Evolutionary conservation across 371 early-diverging fungal genomes (phyloP), one percentile per base, ranked within the genome.

Genomic region (Mortierella sp.): DNA sequence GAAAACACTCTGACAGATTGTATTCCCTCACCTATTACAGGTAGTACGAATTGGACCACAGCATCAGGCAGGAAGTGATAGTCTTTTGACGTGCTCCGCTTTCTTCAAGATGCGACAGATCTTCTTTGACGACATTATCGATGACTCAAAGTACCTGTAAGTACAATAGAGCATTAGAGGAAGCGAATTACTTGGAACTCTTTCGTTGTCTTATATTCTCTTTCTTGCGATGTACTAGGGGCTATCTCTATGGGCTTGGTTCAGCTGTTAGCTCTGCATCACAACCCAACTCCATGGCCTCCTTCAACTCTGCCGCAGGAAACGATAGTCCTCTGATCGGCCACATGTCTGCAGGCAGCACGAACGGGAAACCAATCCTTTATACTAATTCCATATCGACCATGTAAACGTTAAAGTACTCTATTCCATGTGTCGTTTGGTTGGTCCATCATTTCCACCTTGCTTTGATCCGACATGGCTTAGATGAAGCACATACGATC

Each of bases 1-100:
- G n/a, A n/a, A n/a, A n/a, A n/a, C n/a, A n/a, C n/a, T n/a, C n/a
- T n/a, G n/a, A n/a, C n/a, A n/a, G n/a, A n/a, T n/a, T n/a, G n/a
- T n/a, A n/a, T n/a, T n/a, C n/a, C n/a, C n/a, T n/a, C n/a, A n/a
- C n/a, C n/a, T n/a, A n/a, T 74, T 99, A 61, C 92, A 94, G 82
- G 91, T 96, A 58, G 78, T 91, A 54, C 86, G 99, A 53, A 92
- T 97, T 53, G 99, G 99, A 10, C 93, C 95, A 38, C 98, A 98
- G 84, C 99, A 99, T 82, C 99, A 99, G 82, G 99, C 99, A 34
- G 99, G 99, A 14, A 96, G 96, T 76, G 99, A 99, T 83, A 94
- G 97, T 67, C 83, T 99, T 51, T 80, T 99, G 64, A 99, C 99
- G 8, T 91, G 93, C 27, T 87, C 93, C 49, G 94, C 96, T 10